Evolutionary conservation across 2,329 filamentous ascomycete species (phyloP).

Genomic region (Calonectria montana): DNA sequence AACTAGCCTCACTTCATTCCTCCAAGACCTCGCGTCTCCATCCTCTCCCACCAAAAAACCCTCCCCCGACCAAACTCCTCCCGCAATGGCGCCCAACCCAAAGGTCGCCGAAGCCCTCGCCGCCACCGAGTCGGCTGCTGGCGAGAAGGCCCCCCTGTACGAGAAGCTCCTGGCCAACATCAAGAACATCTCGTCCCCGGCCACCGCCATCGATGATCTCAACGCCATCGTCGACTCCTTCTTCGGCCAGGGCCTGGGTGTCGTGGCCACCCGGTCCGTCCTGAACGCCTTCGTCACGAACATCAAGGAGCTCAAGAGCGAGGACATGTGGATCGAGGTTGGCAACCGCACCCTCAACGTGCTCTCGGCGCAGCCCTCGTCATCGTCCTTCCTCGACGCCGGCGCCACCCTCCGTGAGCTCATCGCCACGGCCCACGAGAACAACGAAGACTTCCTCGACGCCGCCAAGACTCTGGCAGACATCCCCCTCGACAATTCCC

Average conservation of each 20-base stretch:
- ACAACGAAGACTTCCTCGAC: conserved; percentile 80
- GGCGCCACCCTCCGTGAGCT: conserved; percentile 82
- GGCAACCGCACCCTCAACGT: conserved; percentile 78
- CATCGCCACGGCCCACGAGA: conserved; percentile 85
- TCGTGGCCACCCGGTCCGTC: conserved; percentile 79
- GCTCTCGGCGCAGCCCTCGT: conserved; percentile 71
- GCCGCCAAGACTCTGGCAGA: conserved; percentile 84
- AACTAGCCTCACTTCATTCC: conserved; percentile 16
- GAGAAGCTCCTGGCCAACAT: conserved; percentile 58
- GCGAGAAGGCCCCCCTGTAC: conserved; percentile 59
- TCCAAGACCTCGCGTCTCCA: background rate
- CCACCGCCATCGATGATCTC: conserved; percentile 65
- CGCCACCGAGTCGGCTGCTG: conserved; percentile 49
- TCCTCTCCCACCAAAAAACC: conserved; percentile 12
- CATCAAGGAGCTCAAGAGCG: conserved; percentile 70
- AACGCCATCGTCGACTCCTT: conserved; percentile 75
- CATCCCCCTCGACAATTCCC: conserved; percentile 89
- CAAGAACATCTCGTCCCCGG: conserved; percentile 53
- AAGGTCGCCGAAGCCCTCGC: conserved; percentile 59
- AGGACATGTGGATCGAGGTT: conserved; percentile 78
- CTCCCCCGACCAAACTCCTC: conserved; percentile 18
- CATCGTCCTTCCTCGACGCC: conserved; percentile 84
- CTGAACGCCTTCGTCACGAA: conserved; percentile 74
- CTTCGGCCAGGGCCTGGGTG: conserved; percentile 76
- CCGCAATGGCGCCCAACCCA: conserved; percentile 50